Evolutionary conservation across 2,329 filamentous ascomycete species (phyloP), one percentile per base, ranked within the genome.

Genomic region (Fusarium decemcellulare): DNA sequence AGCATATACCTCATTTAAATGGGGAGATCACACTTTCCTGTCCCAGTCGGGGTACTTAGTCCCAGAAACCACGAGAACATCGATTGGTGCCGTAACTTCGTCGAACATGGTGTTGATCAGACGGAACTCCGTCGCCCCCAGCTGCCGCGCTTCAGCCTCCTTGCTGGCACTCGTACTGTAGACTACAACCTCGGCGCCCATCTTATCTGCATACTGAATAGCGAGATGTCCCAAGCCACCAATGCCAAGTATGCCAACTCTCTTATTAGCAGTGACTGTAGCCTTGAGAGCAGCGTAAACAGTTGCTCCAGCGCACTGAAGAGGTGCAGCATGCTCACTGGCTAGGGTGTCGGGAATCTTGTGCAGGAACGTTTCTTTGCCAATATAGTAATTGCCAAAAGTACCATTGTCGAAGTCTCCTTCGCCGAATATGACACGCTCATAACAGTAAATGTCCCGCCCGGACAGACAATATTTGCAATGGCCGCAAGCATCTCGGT

Each of bases 171-270:
- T 86, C 11, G 87, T 83, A 3, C 86, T 90, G 68, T 92, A 85
- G 8, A 91, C 90, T 37, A 90, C 84, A 11, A 92, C 88, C 42
- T 86, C 83, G 77, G 85, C 89, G 27, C 90, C 90, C 87, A 91
- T 89, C 81, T 90, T 90, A 44, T 84, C 81, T 0, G 90, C 90
- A 55, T 73, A 40, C 27, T 59, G 61, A 10, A 63, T 59, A 2
- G 55, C 61, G 10, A 63, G 48, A 23, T 63, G 61, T 10, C 61
- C 61, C 6, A 63, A 36, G 6, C 61, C 61, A 14, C 61, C 61
- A 16, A 63, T 59, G 1, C 61, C 61, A 16, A 63, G 4, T 15
- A 63, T 46, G 6, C 61, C 54, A 4, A 63, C 61, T 6, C 61
- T 32, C 16, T 40, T 50, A 9, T 30, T 34, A 2, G 48, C n/a